These are phyloP conservation scores for Rubia yunnanensis DNA, from an alignment of 257 asterid genomes.

Conservation along the genomic window DNA sequence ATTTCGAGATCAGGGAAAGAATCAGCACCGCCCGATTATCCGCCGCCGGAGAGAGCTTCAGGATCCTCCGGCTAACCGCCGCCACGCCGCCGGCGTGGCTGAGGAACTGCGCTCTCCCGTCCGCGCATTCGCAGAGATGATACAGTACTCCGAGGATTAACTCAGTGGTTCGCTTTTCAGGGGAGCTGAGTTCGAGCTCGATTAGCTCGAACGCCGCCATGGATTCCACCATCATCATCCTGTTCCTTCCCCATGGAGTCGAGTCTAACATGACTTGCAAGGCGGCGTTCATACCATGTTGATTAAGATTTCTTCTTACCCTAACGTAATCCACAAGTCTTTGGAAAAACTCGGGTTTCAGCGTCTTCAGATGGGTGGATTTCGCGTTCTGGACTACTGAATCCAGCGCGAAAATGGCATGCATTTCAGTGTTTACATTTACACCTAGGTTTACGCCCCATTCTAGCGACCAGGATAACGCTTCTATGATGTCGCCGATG, in stretches of 20 bases:
- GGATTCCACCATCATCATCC: constrained; percentile 33
- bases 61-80: constrained; percentile 35
- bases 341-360: constrained; percentile 30
- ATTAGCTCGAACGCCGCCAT: constrained; percentile 31
- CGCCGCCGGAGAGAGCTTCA: constrained; percentile 32
- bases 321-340: constrained; percentile 8
- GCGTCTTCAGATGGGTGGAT: constrained; percentile 14
- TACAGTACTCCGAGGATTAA: constrained; percentile 30
- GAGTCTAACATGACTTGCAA: constrained; percentile 28
- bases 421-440: constrained; percentile 1
- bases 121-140: constrained; percentile 42
- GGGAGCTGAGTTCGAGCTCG: constrained; percentile 29
- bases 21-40: constrained; percentile 44
- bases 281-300: constrained; percentile 22
- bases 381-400: constrained; percentile 14
- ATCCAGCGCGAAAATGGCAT: constrained; percentile 29
- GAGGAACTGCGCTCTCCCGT: constrained; percentile 56
- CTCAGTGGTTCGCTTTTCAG: constrained; percentile 36
- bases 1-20: constrained; percentile 26
- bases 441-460: not conserved
- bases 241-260: constrained; percentile 36
- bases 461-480: constrained; percentile 34
- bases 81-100: constrained; percentile 49
- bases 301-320: constrained; percentile 2
- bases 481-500: constrained; percentile 18